phyloP scores from a whole-genome alignment of 1,284 basidiomycete genomes.

The Ustilago bromivora region DNA sequence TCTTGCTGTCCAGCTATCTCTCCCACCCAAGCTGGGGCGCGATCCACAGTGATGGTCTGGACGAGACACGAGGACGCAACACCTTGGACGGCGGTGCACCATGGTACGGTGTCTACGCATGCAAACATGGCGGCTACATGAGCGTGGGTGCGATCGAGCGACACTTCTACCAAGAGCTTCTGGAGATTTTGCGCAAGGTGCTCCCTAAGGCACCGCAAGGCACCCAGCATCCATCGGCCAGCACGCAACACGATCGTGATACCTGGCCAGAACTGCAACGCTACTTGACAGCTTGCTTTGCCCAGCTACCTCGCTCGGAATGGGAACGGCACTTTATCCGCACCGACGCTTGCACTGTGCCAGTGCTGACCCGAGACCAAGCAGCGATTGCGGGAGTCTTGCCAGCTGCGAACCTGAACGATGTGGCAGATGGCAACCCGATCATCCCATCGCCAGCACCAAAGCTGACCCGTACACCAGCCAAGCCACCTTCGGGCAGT shows the following conservation, averaged over 20 bases:
- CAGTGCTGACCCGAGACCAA: constrained; percentile 74
- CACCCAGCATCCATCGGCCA: constrained; percentile 71
- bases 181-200: constrained; percentile 47
- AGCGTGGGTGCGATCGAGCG: constrained; percentile 72
- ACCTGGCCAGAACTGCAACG: constrained; percentile 76
- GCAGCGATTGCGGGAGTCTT: constrained; percentile 52
- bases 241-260: constrained; percentile 73
- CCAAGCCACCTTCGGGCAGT: constrained; percentile 42
- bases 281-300: constrained; percentile 78
- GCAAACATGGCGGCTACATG: constrained; percentile 80
- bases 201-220: constrained; percentile 33
- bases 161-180: constrained; percentile 51
- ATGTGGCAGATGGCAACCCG: constrained; percentile 44
- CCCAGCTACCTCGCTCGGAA: constrained; percentile 75
- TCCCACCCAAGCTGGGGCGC: constrained; percentile 68
- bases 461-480: constrained; percentile 63
- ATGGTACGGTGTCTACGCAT: constrained; percentile 81
- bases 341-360: constrained; percentile 81
- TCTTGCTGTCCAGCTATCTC: constrained; percentile 73
- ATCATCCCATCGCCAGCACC: constrained; percentile 67
- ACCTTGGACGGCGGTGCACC: constrained; percentile 82
- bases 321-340: constrained; percentile 80
- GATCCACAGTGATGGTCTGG: constrained; percentile 73
- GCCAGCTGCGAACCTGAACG: constrained; percentile 35
- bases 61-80: constrained; percentile 71